Percentiles rank a stretch among this genome's conserved stretches.
Conservation (phyloP, 768 basidiomycete genomes). For the Boletellus emodensis region DNA sequence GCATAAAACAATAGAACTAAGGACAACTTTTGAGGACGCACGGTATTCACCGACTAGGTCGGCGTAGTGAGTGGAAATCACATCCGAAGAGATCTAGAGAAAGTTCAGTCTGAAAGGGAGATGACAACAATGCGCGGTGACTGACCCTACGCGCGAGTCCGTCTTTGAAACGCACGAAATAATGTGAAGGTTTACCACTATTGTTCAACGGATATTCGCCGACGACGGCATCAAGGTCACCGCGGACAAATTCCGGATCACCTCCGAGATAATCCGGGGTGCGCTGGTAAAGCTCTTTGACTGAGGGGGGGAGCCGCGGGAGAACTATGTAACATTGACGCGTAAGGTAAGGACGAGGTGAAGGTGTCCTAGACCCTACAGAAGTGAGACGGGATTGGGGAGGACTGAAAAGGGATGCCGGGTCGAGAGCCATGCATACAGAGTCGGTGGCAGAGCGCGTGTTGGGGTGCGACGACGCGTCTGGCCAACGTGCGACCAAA, state of each 20-base stretch:
- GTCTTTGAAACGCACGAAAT: conserved; percentile 55
- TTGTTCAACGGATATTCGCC: conserved; percentile 44
- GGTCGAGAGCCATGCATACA: conserved; percentile 5
- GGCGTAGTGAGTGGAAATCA: conserved; percentile 37
- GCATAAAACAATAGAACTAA: conserved; percentile 7
- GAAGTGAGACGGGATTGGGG: conserved; percentile 16
- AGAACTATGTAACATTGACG: conserved; percentile 34
- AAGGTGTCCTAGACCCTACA: conserved; percentile 2
- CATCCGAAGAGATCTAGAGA: conserved; percentile 40
- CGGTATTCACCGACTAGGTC: conserved; percentile 54
- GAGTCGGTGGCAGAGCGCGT: not conserved
- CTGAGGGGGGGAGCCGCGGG: conserved; percentile 36
- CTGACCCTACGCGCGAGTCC: conserved; percentile 60
- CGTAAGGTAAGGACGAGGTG: conserved; percentile 4
- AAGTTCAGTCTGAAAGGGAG: not conserved
- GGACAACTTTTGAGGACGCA: conserved; percentile 30
- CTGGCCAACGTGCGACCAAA: not conserved
- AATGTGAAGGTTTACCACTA: conserved; percentile 41
- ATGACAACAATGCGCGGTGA: not conserved
- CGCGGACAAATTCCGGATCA: conserved; percentile 28
- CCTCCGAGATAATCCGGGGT: conserved; percentile 33
- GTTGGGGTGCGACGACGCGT: conserved; percentile 8
- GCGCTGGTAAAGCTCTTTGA: conserved; percentile 42
- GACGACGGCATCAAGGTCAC: conserved; percentile 46
- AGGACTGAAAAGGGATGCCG: conserved; percentile 15